phyloP scores from a whole-genome alignment of 192 early-diverging fungal genomes.

The Backusella luteola region DNA sequence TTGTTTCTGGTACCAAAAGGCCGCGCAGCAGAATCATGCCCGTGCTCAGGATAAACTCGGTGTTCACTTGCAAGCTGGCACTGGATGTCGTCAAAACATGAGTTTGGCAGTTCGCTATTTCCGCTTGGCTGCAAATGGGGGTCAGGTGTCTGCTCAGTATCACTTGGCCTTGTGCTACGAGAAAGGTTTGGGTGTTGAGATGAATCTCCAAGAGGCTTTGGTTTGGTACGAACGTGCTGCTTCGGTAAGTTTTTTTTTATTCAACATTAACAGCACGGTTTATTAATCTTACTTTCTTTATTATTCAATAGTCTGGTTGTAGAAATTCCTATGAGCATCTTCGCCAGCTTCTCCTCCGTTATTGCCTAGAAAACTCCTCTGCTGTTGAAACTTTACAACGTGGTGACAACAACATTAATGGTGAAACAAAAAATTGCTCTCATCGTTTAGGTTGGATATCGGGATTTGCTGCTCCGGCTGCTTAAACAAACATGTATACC shows the following conservation, averaged over 20 bases:
- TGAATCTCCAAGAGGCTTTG: constrained; percentile 27
- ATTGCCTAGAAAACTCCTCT: constrained; percentile 36
- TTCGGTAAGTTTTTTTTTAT: not conserved
- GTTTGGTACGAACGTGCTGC: constrained; percentile 26
- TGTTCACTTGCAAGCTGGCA: constrained; percentile 51
- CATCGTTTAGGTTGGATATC: constrained; percentile 19
- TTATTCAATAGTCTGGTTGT: constrained; percentile 41
- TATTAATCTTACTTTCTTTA: not conserved
- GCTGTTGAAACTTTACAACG: constrained; percentile 15
- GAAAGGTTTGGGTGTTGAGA: constrained; percentile 39
- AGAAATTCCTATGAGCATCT: constrained; percentile 48
- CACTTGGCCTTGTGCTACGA: constrained; percentile 53
- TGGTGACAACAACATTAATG: not conserved
- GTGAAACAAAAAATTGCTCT: not conserved
- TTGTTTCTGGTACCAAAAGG: constrained; percentile 58
- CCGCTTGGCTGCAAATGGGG: constrained; percentile 58
- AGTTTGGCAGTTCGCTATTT: constrained; percentile 57
- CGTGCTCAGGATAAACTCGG: constrained; percentile 57
- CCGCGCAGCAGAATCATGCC: constrained; percentile 64
- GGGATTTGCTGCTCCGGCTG: constrained; percentile 49
- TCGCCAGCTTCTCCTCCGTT: constrained; percentile 46
- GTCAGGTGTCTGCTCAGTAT: constrained; percentile 57
- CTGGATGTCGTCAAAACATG: constrained; percentile 46
- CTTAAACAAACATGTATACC: constrained; percentile 29
- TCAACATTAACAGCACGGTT: not conserved